phyloP scores from a whole-genome alignment of 306 rosid species.

The Purshia tridentata region DNA sequence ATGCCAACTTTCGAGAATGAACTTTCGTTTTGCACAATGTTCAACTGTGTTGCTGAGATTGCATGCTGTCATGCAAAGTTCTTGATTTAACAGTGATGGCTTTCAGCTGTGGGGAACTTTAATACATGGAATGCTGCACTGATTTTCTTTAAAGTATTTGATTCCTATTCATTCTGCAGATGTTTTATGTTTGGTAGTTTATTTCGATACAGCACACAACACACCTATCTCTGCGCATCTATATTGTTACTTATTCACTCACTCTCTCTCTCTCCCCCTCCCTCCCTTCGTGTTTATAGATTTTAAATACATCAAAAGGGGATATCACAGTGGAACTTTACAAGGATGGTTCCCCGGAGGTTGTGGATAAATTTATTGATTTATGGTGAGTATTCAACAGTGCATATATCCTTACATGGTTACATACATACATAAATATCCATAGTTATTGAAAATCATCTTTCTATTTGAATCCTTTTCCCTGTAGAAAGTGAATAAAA shows the following conservation, averaged over 20 bases:
- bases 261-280: not conserved
- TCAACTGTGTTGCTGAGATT: not conserved
- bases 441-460: not conserved
- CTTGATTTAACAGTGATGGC: not conserved
- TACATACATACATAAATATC: not conserved
- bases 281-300: constrained; percentile 33
- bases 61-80: not conserved
- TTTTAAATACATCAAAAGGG: constrained; percentile 87
- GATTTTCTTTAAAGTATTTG: not conserved
- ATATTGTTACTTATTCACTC: not conserved
- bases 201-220: not conserved
- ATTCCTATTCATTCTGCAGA: not conserved
- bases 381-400: constrained; percentile 64
- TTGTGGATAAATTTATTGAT: constrained; percentile 94
- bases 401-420: not conserved
- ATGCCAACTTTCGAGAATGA: not conserved
- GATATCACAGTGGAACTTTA: constrained; percentile 57
- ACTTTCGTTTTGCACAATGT: not conserved
- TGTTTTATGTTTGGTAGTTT: not conserved
- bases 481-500: not conserved
- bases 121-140: not conserved
- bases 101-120: not conserved
- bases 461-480: not conserved
- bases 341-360: constrained; percentile 95
- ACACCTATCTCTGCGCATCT: not conserved